Evolutionary conservation across 1,284 basidiomycete genomes (phyloP).

Genomic region (Exobasidium cylindrosporum): DNA sequence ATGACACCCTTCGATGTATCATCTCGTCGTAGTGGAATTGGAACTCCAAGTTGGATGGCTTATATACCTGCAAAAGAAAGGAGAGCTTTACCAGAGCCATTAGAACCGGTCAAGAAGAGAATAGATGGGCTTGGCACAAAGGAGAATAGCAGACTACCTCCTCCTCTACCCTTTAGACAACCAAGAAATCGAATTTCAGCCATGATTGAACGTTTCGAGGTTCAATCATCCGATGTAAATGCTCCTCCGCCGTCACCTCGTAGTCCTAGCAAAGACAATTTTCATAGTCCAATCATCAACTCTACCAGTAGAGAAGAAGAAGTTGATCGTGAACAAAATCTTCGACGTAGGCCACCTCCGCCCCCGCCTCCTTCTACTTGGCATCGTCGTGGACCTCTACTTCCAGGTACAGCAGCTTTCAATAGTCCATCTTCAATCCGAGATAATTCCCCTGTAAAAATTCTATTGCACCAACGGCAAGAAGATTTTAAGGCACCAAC

Average conservation of each 20-base stretch:
- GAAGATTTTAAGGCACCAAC: no score
- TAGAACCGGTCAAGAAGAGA: neutral
- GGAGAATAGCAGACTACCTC: neutral
- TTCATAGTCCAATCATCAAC: neutral
- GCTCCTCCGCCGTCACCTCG: neutral
- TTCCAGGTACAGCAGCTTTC: no score
- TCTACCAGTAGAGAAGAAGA: neutral
- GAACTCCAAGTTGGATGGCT: conserved; percentile 18
- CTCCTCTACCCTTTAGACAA: neutral
- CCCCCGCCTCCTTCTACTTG: no score
- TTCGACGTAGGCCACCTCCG: conserved; percentile 15
- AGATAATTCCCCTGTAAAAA: no score
- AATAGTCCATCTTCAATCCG: no score
- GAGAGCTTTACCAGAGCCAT: conserved; percentile 8
- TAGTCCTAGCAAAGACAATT: neutral
- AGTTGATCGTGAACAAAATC: neutral
- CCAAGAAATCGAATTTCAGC: neutral
- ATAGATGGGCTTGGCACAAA: no score
- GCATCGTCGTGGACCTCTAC: no score
- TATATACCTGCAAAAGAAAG: conserved; percentile 16
- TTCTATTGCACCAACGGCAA: no score
- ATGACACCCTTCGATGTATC: neutral
- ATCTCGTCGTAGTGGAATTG: neutral
- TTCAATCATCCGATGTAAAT: neutral
- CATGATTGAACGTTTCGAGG: conserved; percentile 13